Evolutionary conservation across 1,284 basidiomycete species (phyloP).

Genomic region (Termitomyces sp.): DNA sequence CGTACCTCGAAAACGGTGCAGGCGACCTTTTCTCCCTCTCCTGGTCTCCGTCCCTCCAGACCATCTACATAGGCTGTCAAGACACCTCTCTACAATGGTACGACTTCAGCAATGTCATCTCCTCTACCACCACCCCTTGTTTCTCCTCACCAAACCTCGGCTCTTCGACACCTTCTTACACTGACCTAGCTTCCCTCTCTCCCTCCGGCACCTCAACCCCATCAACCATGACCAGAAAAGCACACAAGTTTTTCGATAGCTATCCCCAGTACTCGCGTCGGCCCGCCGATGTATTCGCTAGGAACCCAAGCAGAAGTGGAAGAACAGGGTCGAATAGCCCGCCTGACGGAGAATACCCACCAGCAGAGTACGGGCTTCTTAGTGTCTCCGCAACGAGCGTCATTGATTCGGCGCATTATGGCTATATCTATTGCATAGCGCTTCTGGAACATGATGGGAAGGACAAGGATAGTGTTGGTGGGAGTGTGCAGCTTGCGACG

Average conservation of each 20-base stretch:
- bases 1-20: constrained; percentile 78
- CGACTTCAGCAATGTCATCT: constrained; percentile 41
- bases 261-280: constrained; percentile 66
- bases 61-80: constrained; percentile 86
- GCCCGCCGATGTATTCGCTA: constrained; percentile 58
- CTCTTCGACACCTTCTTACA: constrained; percentile 14
- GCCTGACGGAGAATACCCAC: constrained; percentile 24
- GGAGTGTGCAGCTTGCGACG: constrained; percentile 60
- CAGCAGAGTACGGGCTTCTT: constrained; percentile 34
- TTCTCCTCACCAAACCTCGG: constrained; percentile 14
- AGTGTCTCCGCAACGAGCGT: constrained; percentile 66
- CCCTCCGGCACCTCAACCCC: constrained; percentile 46
- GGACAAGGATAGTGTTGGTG: constrained; percentile 24
- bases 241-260: constrained; percentile 80
- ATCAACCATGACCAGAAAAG: constrained; percentile 41
- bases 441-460: constrained; percentile 35
- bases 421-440: constrained; percentile 89
- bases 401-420: constrained; percentile 86
- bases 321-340: constrained; percentile 21
- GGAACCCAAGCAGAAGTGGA: constrained; percentile 36
- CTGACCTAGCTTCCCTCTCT: constrained; percentile 15
- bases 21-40: constrained; percentile 90
- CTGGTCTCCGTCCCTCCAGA: constrained; percentile 70
- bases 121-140: constrained; percentile 11
- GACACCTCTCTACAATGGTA: constrained; percentile 88